These are phyloP conservation scores for Filobasidium wieringae DNA, from an alignment of 768 basidiomycete genomes.

Conservation along the genomic window DNA sequence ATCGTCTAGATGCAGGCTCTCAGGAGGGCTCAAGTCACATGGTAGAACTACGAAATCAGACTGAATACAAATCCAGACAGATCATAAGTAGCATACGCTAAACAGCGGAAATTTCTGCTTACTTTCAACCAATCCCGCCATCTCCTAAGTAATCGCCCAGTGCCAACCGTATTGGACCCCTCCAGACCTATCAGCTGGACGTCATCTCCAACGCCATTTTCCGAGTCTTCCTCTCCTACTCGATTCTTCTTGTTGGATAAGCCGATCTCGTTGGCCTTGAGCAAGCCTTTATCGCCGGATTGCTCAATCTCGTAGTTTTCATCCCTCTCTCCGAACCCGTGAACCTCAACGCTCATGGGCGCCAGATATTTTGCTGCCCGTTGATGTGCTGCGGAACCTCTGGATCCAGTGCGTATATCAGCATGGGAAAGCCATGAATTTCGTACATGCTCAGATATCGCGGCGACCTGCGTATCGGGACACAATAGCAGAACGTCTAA, in stretches of 20 bases:
- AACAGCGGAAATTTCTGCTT: constrained; percentile 32
- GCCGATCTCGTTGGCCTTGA: constrained; percentile 54
- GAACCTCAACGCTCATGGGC: constrained; percentile 5
- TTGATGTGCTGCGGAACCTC: neutral
- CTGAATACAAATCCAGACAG: constrained; percentile 16
- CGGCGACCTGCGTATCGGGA: constrained; percentile 59
- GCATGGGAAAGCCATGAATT: constrained; percentile 47
- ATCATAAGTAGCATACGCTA: constrained; percentile 1
- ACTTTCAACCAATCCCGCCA: constrained; percentile 14
- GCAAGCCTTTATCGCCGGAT: constrained; percentile 29
- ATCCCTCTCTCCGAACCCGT: constrained; percentile 6
- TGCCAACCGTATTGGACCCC: neutral
- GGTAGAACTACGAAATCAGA: constrained; percentile 79
- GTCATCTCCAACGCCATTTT: constrained; percentile 7
- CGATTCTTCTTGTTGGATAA: constrained; percentile 55
- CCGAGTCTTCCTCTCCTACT: constrained; percentile 18
- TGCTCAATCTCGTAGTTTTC: constrained; percentile 19
- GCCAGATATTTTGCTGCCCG: neutral
- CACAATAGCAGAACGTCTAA: constrained; percentile 78
- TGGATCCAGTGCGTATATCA: neutral
- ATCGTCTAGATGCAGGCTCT: constrained; percentile 54
- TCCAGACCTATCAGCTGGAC: neutral
- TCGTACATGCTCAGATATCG: constrained; percentile 72
- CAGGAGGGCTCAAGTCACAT: constrained; percentile 78
- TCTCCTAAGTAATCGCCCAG: constrained; percentile 11